Conservation (phyloP, 2,329 filamentous ascomycete species). For the Corniculantispora saksenae region DNA sequence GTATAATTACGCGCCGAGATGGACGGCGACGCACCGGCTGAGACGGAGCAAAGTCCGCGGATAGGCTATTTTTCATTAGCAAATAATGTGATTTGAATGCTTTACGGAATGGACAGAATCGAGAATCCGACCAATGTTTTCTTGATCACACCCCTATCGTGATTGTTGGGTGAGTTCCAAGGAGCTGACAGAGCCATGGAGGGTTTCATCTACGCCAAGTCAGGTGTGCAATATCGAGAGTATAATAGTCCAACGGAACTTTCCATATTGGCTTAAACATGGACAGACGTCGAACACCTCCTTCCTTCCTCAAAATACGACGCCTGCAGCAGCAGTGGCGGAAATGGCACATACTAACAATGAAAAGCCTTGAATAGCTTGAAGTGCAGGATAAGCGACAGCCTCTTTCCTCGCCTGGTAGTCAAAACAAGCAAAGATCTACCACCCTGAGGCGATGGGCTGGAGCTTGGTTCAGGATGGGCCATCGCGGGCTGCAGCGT, state of each 20-base stretch:
- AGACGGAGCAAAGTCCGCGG: slow-evolving; percentile 5
- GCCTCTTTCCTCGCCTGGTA: too few species aligned
- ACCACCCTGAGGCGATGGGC: too few species aligned
- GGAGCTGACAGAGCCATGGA: too few species aligned
- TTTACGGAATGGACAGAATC: too few species aligned
- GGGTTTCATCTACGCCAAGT: not conserved
- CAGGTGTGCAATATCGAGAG: not conserved
- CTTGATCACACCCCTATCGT: too few species aligned
- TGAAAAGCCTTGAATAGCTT: too few species aligned
- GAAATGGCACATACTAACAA: not conserved
- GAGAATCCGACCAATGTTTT: too few species aligned
- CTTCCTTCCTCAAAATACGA: not conserved
- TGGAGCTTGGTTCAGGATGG: too few species aligned
- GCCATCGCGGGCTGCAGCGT: not conserved
- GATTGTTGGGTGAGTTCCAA: too few species aligned
- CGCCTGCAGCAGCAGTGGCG: not conserved
- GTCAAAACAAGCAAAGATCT: too few species aligned
- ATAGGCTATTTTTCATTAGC: not conserved
- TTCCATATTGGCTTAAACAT: not conserved
- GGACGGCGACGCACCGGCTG: not conserved
- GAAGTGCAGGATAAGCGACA: too few species aligned
- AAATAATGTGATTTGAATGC: not conserved
- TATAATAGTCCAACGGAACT: slow-evolving; percentile 9
- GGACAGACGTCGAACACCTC: not conserved
- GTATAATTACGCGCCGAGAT: not conserved